A percentile compares a stretch with the other conserved stretches of the same genome.
Evolutionary conservation across 2,329 filamentous ascomycete species (phyloP).

Genomic region (Eurotiales sp.): DNA sequence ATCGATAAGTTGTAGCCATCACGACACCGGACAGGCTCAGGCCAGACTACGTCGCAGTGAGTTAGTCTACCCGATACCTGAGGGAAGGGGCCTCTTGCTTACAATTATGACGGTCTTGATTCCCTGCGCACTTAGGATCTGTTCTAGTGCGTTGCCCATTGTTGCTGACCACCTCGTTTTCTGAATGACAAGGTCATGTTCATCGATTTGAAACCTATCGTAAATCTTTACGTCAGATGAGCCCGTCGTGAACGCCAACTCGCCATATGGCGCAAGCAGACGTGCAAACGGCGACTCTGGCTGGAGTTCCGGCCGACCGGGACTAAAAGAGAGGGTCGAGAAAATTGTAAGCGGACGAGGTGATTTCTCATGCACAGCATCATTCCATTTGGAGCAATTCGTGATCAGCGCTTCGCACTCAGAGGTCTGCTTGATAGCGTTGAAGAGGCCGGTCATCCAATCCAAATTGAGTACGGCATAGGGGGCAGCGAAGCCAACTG

Average conservation of each 20-base stretch:
- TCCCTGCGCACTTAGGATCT: conserved; percentile 36
- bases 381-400: conserved; percentile 35
- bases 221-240: conserved; percentile 31
- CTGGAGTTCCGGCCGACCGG: conserved; percentile 33
- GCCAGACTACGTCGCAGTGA: conserved; percentile 30
- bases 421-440: conserved; percentile 28
- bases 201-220: conserved; percentile 28
- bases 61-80: neutral
- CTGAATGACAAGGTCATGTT: conserved; percentile 31
- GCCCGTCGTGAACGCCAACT: conserved; percentile 21
- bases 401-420: conserved; percentile 33
- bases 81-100: conserved; percentile 11
- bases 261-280: conserved; percentile 26
- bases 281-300: conserved; percentile 33
- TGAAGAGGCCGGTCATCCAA: conserved; percentile 29
- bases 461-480: conserved; percentile 46
- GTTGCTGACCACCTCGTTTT: conserved; percentile 45
- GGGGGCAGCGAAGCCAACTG: conserved; percentile 28
- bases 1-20: conserved; percentile 40
- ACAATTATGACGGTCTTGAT: conserved; percentile 43
- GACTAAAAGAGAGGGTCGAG: conserved; percentile 37
- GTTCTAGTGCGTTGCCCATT: conserved; percentile 38
- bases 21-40: conserved; percentile 42
- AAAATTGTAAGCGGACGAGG: conserved; percentile 37
- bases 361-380: conserved; percentile 35